phyloP scores from a whole-genome alignment of 2,329 filamentous ascomycete species.

The Fusarium liriodendri region DNA sequence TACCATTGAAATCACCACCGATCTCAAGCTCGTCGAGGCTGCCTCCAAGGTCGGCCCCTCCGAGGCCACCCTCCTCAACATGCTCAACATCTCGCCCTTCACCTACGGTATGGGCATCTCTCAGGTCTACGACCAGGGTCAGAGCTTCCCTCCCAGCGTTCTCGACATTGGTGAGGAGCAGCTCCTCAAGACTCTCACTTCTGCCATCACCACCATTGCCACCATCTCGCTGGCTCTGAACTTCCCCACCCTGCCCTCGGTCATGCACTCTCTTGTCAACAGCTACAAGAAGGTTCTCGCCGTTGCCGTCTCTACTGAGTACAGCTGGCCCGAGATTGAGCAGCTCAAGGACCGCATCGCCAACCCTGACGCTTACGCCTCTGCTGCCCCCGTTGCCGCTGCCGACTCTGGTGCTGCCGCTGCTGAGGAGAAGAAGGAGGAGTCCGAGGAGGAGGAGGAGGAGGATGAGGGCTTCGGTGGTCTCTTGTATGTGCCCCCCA shows the following conservation, averaged over 20 bases:
- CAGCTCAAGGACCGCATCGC: slow-evolving; percentile 99
- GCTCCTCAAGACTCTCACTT: slow-evolving; percentile 84
- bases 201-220: slow-evolving; percentile 88
- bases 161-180: slow-evolving; percentile 96
- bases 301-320: slow-evolving; percentile 89
- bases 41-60: slow-evolving; percentile 96
- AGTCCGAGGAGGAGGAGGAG: slow-evolving; percentile 76
- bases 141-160: slow-evolving; percentile 86
- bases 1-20: slow-evolving; percentile 99
- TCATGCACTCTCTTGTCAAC: slow-evolving; percentile 98
- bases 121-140: slow-evolving; percentile 98
- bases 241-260: slow-evolving; percentile 95
- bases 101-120: slow-evolving; percentile 97
- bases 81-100: slow-evolving; percentile 99
- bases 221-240: slow-evolving; percentile 90
- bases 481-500: slow-evolving; percentile 71
- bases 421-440: slow-evolving; percentile 73
- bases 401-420: slow-evolving; percentile 63
- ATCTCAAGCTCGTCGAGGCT: slow-evolving; percentile 97
- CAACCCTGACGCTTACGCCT: slow-evolving; percentile 96
- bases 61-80: slow-evolving; percentile 98
- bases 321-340: slow-evolving; percentile 94
- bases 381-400: slow-evolving; percentile 78
- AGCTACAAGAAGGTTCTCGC: slow-evolving; percentile 96
- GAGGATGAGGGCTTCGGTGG: slow-evolving; percentile 80